Conservation (phyloP, 2,329 filamentous ascomycete genomes). For the Fusarium siculi region DNA sequence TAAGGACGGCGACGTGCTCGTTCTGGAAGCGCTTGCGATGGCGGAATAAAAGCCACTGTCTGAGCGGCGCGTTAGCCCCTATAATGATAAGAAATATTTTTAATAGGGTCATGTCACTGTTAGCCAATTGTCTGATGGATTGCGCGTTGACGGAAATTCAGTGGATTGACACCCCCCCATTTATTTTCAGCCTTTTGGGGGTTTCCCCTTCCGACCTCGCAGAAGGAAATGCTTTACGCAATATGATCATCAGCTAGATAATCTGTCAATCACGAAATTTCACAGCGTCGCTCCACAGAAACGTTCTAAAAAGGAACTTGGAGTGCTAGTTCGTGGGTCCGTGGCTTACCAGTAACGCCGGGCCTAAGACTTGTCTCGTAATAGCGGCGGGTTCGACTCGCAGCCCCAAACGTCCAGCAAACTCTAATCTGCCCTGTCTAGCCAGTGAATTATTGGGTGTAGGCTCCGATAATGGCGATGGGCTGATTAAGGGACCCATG, state of each 20-base stretch:
- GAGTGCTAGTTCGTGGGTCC: neutral
- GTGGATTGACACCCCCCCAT: neutral
- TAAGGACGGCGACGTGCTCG: neutral
- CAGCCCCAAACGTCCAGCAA: neutral
- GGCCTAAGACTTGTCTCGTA: neutral
- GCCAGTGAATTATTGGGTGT: neutral
- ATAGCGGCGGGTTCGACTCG: neutral
- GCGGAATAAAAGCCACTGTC: neutral
- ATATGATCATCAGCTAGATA: neutral
- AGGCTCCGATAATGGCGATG: neutral
- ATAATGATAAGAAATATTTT: neutral
- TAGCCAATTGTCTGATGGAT: neutral
- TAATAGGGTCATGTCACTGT: neutral
- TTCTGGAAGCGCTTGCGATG: neutral
- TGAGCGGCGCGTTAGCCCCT: neutral
- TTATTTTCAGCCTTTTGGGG: neutral
- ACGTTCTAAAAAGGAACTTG: conserved; percentile 13
- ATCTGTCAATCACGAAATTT: neutral
- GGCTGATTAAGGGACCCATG: neutral
- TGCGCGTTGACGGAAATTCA: neutral
- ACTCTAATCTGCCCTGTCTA: neutral
- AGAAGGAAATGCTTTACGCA: neutral
- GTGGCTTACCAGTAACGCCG: conserved; percentile 1
- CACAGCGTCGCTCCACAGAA: neutral
- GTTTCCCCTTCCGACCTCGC: neutral